Evolutionary conservation across 106 monocot species (phyloP).

Genomic region (Iris macrosiphon): DNA sequence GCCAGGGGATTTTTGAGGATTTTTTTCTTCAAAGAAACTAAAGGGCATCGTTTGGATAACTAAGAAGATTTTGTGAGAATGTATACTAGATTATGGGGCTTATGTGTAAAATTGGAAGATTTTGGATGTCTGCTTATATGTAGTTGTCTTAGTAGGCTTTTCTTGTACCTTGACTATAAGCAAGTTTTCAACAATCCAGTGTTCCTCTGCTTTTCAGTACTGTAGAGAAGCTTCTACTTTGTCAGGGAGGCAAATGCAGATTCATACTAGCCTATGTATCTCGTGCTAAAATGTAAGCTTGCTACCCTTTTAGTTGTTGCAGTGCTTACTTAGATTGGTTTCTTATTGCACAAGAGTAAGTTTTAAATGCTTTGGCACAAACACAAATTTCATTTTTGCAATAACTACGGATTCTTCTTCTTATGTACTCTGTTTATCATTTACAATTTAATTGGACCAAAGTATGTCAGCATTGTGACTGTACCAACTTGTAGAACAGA

Average conservation of each 20-base stretch:
- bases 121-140: too few relatives aligned
- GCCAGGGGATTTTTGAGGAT: too few relatives aligned
- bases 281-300: conserved; percentile 69
- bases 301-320: not conserved
- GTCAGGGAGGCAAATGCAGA: conserved; percentile 32
- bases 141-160: not conserved
- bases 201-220: conserved; percentile 75
- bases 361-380: not conserved
- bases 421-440: too few relatives aligned
- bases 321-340: not conserved
- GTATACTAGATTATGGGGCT: too few relatives aligned
- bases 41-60: too few relatives aligned
- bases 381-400: not conserved
- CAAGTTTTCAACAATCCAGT: conserved; percentile 93
- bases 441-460: too few relatives aligned
- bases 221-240: conserved; percentile 54
- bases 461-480: too few relatives aligned
- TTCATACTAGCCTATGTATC: conserved; percentile 95
- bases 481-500: not conserved
- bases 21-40: too few relatives aligned
- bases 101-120: too few relatives aligned
- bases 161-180: conserved; percentile 41
- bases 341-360: not conserved
- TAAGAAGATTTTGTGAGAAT: too few relatives aligned
- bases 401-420: not conserved